phyloP scores from a whole-genome alignment of 2,329 filamentous ascomycete genomes.

The Dothistroma pini region DNA sequence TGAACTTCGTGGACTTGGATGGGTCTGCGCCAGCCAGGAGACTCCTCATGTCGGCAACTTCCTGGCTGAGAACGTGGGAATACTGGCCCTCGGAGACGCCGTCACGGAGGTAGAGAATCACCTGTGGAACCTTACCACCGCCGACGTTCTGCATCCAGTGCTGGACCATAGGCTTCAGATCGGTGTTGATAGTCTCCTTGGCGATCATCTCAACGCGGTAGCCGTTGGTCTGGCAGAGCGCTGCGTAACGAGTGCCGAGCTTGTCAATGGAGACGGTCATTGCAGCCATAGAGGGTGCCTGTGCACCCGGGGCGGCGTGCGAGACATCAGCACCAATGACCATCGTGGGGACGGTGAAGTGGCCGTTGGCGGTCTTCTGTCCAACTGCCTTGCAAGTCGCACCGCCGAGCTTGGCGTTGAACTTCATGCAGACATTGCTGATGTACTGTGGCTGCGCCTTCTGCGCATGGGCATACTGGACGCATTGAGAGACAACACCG shows the following conservation, averaged over 20 bases:
- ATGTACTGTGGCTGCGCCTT: conserved; percentile 77
- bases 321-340: conserved; percentile 91
- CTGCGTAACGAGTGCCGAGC: conserved; percentile 70
- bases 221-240: conserved; percentile 78
- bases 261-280: conserved; percentile 77
- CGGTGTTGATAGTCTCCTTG: conserved; percentile 59
- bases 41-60: conserved; percentile 67
- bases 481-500: conserved; percentile 76
- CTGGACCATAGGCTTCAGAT: conserved; percentile 57
- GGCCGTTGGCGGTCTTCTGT: conserved; percentile 33
- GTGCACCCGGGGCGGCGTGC: conserved; percentile 68
- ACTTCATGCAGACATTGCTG: conserved; percentile 93
- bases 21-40: conserved; percentile 35
- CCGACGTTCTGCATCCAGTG: conserved; percentile 61
- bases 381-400: conserved; percentile 57
- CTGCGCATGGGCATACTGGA: conserved; percentile 67
- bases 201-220: conserved; percentile 75
- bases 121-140: conserved; percentile 57
- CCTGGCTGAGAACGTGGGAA: conserved; percentile 70
- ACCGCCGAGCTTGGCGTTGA: conserved; percentile 93
- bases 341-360: conserved; percentile 59
- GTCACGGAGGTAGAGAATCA: conserved; percentile 89
- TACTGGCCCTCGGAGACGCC: conserved; percentile 89
- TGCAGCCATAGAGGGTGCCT: conserved; percentile 72
- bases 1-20: conserved; percentile 60